Conservation (phyloP, 306 rosid species). For the Phaseolus lunatus region DNA sequence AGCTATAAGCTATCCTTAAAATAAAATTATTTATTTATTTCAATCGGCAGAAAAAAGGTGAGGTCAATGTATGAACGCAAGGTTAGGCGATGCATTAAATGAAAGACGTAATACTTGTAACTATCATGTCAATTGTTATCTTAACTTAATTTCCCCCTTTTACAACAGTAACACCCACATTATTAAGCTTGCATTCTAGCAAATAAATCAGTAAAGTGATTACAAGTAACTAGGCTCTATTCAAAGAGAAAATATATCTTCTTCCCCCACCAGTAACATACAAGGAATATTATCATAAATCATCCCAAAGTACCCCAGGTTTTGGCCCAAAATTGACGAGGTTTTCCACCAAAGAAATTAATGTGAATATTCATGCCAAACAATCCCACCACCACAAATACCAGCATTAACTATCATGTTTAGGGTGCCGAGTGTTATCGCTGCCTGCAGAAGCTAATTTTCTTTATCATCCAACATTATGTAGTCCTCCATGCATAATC, state of each 20-base stretch:
- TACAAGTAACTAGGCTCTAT: background rate
- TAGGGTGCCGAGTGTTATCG: conserved; percentile 44
- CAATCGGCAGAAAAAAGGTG: no score
- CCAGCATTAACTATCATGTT: conserved; percentile 43
- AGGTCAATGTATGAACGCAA: no score
- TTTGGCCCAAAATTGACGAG: conserved; percentile 37
- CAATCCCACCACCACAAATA: conserved; percentile 46
- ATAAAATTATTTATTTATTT: no score
- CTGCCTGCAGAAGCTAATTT: conserved; percentile 81
- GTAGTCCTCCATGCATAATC: conserved; percentile 90
- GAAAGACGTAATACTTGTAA: no score
- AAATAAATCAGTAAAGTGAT: background rate
- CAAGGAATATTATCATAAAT: background rate
- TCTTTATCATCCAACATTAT: conserved; percentile 89
- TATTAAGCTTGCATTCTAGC: background rate
- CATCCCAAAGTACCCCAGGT: conserved; percentile 10
- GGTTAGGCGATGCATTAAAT: no score
- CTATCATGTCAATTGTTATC: no score
- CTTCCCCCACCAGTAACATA: conserved; percentile 42
- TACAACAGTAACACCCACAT: background rate
- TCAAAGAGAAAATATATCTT: conserved; percentile 43
- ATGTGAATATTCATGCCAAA: conserved; percentile 57
- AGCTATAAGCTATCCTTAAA: no score
- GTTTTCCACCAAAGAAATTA: conserved; percentile 20
- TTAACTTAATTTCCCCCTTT: no score